Conservation (phyloP, 2,329 filamentous ascomycete species). For the Nannizziopsis barbatae region DNA sequence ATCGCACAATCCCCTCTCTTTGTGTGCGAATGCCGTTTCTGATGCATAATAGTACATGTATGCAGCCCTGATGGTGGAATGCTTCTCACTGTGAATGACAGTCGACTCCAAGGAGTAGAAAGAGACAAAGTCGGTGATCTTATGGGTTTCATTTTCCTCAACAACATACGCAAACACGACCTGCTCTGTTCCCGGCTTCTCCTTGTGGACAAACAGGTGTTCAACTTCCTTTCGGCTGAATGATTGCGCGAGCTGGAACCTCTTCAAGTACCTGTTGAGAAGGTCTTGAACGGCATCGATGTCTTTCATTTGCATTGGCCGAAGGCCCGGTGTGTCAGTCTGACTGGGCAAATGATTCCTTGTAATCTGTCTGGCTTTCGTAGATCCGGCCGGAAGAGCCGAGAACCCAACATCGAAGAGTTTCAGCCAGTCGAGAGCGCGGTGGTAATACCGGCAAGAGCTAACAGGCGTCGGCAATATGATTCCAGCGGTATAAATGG, state of each 20-base stretch:
- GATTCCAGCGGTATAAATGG: constrained; percentile 87
- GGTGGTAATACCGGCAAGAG: constrained; percentile 91
- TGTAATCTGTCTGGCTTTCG: constrained; percentile 70
- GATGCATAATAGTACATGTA: constrained; percentile 97
- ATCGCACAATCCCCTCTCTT: constrained; percentile 54
- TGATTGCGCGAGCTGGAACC: constrained; percentile 73
- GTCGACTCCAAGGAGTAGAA: constrained; percentile 94
- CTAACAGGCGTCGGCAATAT: constrained; percentile 84
- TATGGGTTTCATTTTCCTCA: constrained; percentile 57
- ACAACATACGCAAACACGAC: constrained; percentile 93
- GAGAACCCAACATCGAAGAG: constrained; percentile 92
- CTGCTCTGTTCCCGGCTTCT: constrained; percentile 54
- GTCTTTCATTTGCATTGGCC: constrained; percentile 70
- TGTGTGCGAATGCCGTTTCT: constrained; percentile 55
- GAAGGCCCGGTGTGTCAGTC: constrained; percentile 62
- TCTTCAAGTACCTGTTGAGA: constrained; percentile 62
- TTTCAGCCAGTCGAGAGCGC: constrained; percentile 90
- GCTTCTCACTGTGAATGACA: constrained; percentile 69
- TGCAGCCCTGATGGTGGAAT: constrained; percentile 71
- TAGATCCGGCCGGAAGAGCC: constrained; percentile 70
- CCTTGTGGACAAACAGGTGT: constrained; percentile 75
- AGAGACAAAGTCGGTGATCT: constrained; percentile 92
- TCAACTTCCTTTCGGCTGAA: constrained; percentile 70
- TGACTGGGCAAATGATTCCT: constrained; percentile 72
- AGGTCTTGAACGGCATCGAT: constrained; percentile 63